These are phyloP conservation scores for Trichoderma reesei DNA, from an alignment of 495 filamentous ascomycete genomes.

Conservation along the genomic window DNA sequence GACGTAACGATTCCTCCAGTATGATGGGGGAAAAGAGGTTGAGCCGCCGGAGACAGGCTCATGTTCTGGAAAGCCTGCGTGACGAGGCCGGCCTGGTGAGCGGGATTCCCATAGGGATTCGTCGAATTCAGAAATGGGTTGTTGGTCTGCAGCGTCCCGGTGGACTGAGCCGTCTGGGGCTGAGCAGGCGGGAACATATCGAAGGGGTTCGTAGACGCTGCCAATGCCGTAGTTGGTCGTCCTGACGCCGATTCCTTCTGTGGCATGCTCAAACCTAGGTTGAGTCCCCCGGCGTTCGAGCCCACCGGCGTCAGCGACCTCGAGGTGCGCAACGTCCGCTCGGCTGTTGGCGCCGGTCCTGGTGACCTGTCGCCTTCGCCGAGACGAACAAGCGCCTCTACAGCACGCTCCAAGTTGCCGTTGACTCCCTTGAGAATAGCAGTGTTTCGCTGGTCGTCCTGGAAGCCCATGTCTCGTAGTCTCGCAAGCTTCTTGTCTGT, in stretches of 20 bases:
- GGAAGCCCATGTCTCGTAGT: constrained; percentile 87
- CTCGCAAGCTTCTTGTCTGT: constrained; percentile 62
- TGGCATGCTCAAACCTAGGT: constrained; percentile 19
- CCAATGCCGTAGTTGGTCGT: constrained; percentile 28
- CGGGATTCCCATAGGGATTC: constrained; percentile 41
- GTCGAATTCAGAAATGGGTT: constrained; percentile 40
- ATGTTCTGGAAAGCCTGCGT: constrained; percentile 64
- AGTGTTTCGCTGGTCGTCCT: constrained; percentile 68
- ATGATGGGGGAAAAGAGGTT: constrained; percentile 71
- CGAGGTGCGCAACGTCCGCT: constrained; percentile 24
- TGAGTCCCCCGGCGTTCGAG: constrained; percentile 19
- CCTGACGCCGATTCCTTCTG: constrained; percentile 20
- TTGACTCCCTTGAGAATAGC: constrained; percentile 67
- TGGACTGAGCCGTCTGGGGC: constrained; percentile 48
- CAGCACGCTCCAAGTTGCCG: constrained; percentile 73
- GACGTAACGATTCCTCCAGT: constrained; percentile 64
- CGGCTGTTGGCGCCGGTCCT: constrained; percentile 26
- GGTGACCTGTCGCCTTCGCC: constrained; percentile 52
- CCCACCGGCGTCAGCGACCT: constrained; percentile 35
- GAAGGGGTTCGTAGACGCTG: constrained; percentile 51
- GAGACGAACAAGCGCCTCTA: constrained; percentile 72
- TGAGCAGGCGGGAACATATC: constrained; percentile 37
- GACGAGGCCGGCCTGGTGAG: constrained; percentile 35
- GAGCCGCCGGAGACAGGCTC: constrained; percentile 48
- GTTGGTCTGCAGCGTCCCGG: constrained; percentile 42